Evolutionary conservation across 1,284 basidiomycete genomes (phyloP), one percentile per base, ranked within the genome.

Genomic region (Agaricales sp.): DNA sequence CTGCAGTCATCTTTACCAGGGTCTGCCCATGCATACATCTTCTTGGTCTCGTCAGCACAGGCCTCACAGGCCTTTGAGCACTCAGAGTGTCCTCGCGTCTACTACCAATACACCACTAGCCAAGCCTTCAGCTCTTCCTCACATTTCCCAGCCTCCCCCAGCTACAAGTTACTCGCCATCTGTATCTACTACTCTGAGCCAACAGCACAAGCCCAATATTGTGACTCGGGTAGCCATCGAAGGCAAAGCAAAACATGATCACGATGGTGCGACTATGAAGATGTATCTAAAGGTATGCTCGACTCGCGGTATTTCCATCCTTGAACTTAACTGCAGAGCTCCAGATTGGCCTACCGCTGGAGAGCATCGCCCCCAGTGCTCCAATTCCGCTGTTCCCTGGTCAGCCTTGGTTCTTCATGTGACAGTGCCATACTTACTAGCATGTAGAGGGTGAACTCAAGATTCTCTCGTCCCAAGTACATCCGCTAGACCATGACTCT

Each of bases 141-240:
- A n/a, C n/a, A 14, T 30, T 6, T 6, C 26, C 14, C 26, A 30
- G 6, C 14, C 26, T 30, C 18, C 39, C 4, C 4, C 39, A 18
- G 16, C 8, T 41, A 16, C 39, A 8, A n/a, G 8, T 20, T 18
- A 41, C 39, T 41, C 39, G 16, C 39, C 6, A 18, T 20, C 39
- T n/a, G 19, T 16, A 4, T 41, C 39, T 6, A 18, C 8, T 41
- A 18, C 39, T 41, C 39, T 41, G 13, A 20, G 63, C 3, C 63
- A 67, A 21, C 71, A 71, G 47, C 66, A 69, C 48, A 80, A 74
- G 56, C 57, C 79, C 47, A 85, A 85, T 58, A 67, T 86, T 16
- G 82, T 87, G 2, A 81, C 82, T 51, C 80, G 82, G 52, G 73
- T 87, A 24, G 79, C 77, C 11, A 76, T 88, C 47, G 82, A 87